phyloP scores from a whole-genome alignment of 495 filamentous ascomycete genomes.

The Immersiella caudata region DNA sequence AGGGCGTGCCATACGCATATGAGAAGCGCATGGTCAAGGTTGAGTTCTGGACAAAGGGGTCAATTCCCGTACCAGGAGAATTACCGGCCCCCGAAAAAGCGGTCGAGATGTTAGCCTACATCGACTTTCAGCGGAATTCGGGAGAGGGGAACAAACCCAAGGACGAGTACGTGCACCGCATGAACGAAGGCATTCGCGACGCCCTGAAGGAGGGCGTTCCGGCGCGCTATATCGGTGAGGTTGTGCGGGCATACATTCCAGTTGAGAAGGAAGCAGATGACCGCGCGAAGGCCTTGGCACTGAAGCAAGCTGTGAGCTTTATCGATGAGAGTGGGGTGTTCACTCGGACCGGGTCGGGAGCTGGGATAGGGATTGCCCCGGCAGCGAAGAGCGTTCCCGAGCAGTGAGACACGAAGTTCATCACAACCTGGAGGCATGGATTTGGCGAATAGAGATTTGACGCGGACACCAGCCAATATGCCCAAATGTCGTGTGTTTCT shows the following conservation, averaged over 20 bases:
- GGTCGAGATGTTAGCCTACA: slow-evolving; percentile 40
- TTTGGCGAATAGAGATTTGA: not conserved
- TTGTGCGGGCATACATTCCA: slow-evolving; percentile 34
- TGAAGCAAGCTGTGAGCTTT: slow-evolving; percentile 21
- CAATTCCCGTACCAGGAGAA: not conserved
- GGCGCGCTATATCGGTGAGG: slow-evolving; percentile 32
- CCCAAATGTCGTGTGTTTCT: not conserved
- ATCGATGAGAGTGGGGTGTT: slow-evolving; percentile 22
- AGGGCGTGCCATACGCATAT: slow-evolving; percentile 44
- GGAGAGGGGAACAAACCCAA: slow-evolving; percentile 27
- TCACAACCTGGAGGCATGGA: not conserved
- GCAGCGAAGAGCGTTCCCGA: not conserved
- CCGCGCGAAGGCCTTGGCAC: slow-evolving; percentile 9
- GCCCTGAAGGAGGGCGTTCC: slow-evolving; percentile 40
- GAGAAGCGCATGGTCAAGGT: slow-evolving; percentile 36
- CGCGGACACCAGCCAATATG: not conserved
- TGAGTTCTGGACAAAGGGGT: slow-evolving; percentile 21
- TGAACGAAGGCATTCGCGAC: slow-evolving; percentile 45
- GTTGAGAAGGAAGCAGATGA: slow-evolving; percentile 15
- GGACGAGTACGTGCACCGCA: slow-evolving; percentile 43
- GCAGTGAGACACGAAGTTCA: not conserved
- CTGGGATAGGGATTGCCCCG: not conserved
- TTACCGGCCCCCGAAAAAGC: not conserved
- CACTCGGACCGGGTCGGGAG: slow-evolving; percentile 8
- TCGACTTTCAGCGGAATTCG: slow-evolving; percentile 34